Conservation (phyloP, 2,329 filamentous ascomycete species). For the Celoporthe dispersa region DNA sequence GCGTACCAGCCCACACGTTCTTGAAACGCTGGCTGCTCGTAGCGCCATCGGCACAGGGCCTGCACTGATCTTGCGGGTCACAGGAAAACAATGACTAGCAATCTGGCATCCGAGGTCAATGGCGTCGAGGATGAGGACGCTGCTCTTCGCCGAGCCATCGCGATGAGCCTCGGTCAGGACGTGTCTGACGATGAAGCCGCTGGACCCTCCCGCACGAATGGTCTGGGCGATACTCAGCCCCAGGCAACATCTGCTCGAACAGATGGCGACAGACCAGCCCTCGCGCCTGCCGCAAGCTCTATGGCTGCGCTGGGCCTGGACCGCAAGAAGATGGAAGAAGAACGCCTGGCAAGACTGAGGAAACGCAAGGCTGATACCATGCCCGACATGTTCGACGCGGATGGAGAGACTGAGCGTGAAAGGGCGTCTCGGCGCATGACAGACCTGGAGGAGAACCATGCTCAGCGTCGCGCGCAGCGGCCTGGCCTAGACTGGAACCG, state of each 20-base stretch:
- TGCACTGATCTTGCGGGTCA: too few relatives aligned
- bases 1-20: background rate
- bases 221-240: too few relatives aligned
- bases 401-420: slow-evolving; percentile 20
- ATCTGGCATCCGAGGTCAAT: slow-evolving; percentile 36
- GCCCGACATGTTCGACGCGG: background rate
- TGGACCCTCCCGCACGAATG: background rate
- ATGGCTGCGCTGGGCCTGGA: slow-evolving; percentile 61
- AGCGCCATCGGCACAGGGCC: background rate
- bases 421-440: slow-evolving; percentile 26
- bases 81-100: slow-evolving; percentile 32
- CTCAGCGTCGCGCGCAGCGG: slow-evolving; percentile 11
- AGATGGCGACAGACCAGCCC: background rate
- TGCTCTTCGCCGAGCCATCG: slow-evolving; percentile 64
- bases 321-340: slow-evolving; percentile 83
- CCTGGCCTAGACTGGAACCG: slow-evolving; percentile 11
- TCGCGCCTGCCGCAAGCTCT: background rate
- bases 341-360: slow-evolving; percentile 72
- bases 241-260: background rate
- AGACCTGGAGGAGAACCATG: slow-evolving; percentile 1
- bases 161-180: slow-evolving; percentile 54
- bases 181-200: slow-evolving; percentile 23
- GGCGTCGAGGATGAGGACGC: slow-evolving; percentile 57
- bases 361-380: slow-evolving; percentile 51
- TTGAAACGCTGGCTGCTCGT: background rate